Evolutionary conservation across 1,284 basidiomycete species (phyloP).

Genomic region (Schizopora paradoxa): DNA sequence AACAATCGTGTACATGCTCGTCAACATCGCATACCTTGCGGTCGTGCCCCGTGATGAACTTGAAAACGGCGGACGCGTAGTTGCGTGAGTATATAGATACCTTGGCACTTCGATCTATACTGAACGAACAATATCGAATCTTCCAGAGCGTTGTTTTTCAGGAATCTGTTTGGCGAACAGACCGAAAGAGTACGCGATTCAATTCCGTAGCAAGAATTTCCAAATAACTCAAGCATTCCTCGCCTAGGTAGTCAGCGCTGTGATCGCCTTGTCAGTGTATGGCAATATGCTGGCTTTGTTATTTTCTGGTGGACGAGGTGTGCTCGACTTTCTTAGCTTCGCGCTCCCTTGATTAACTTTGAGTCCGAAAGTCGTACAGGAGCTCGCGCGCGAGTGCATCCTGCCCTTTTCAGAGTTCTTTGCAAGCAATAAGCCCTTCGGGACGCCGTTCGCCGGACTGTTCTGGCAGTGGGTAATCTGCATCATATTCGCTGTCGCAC

Average conservation of each 20-base stretch:
- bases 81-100: slow-evolving; percentile 42
- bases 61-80: slow-evolving; percentile 48
- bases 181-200: slow-evolving; percentile 42
- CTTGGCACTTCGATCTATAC: neutral
- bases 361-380: slow-evolving; percentile 50
- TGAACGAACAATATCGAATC: neutral
- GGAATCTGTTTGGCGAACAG: slow-evolving; percentile 55
- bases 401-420: slow-evolving; percentile 56
- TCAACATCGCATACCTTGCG: slow-evolving; percentile 36
- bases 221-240: slow-evolving; percentile 29
- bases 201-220: slow-evolving; percentile 5
- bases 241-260: slow-evolving; percentile 51
- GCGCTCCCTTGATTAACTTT: neutral
- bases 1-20: slow-evolving; percentile 32
- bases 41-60: slow-evolving; percentile 46
- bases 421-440: slow-evolving; percentile 59
- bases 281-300: slow-evolving; percentile 58
- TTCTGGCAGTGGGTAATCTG: slow-evolving; percentile 55
- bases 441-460: slow-evolving; percentile 52
- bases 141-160: slow-evolving; percentile 56
- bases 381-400: slow-evolving; percentile 61
- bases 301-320: slow-evolving; percentile 60
- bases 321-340: neutral
- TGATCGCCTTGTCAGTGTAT: slow-evolving; percentile 57
- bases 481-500: slow-evolving; percentile 39